Percentiles rank a stretch among this genome's conserved stretches.
Conservation (phyloP, 768 basidiomycete genomes). For the Collybia sp. region DNA sequence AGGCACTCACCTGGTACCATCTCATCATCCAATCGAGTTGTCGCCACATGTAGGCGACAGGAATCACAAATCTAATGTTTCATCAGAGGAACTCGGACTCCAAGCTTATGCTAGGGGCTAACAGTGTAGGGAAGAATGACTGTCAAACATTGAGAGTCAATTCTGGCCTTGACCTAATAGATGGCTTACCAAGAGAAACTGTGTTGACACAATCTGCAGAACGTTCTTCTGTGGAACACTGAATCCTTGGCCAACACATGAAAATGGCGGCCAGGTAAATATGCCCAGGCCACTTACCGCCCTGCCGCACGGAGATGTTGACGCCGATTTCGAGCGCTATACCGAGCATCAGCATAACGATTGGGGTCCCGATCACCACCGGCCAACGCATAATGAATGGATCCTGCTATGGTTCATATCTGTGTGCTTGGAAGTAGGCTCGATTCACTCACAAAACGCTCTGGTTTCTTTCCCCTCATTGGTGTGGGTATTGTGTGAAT, state of each 20-base stretch:
- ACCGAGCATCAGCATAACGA: slow-evolving; percentile 41
- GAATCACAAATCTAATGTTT: slow-evolving; percentile 36
- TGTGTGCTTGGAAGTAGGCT: background rate
- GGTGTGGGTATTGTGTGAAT: slow-evolving; percentile 44
- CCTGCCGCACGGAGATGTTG: slow-evolving; percentile 31
- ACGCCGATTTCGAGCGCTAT: slow-evolving; percentile 43
- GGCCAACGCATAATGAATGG: slow-evolving; percentile 28
- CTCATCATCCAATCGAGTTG: slow-evolving; percentile 50
- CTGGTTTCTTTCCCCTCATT: slow-evolving; percentile 24
- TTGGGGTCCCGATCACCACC: slow-evolving; percentile 31
- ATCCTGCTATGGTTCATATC: slow-evolving; percentile 16
- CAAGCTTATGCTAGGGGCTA: slow-evolving; percentile 7
- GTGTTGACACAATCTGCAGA: slow-evolving; percentile 42
- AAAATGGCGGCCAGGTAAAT: background rate
- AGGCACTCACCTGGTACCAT: slow-evolving; percentile 48
- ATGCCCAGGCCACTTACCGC: slow-evolving; percentile 31
- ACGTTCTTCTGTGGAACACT: slow-evolving; percentile 43
- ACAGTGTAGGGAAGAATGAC: slow-evolving; percentile 59
- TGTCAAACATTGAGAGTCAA: slow-evolving; percentile 14
- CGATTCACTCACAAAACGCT: slow-evolving; percentile 34
- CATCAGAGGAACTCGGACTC: background rate
- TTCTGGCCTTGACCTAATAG: background rate
- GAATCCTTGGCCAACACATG: slow-evolving; percentile 38
- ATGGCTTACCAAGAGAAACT: slow-evolving; percentile 36
- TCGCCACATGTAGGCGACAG: slow-evolving; percentile 45